These are phyloP conservation scores for Proliferodiscus dingleyae DNA, from an alignment of 2,329 filamentous ascomycete genomes.

Conservation along the genomic window DNA sequence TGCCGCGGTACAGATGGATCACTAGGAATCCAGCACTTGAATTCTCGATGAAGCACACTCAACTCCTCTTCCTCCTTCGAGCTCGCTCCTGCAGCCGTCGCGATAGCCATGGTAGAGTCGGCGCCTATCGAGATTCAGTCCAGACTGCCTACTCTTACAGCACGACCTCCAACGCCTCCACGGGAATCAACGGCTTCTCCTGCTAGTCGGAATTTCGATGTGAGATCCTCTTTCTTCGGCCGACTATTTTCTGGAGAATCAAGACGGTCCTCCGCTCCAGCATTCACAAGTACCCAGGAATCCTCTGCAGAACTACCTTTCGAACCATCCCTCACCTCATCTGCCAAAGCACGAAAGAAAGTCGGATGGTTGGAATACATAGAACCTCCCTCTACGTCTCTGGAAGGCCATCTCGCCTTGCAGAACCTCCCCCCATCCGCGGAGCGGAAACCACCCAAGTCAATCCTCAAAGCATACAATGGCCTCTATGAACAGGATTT, in stretches of 20 bases:
- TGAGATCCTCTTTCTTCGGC: slow-evolving; percentile 29
- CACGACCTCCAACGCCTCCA: slow-evolving; percentile 65
- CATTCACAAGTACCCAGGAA: slow-evolving; percentile 19
- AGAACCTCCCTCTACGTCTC: slow-evolving; percentile 13
- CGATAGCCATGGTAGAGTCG: slow-evolving; percentile 29
- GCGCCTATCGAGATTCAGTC: slow-evolving; percentile 12
- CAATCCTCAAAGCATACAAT: slow-evolving; percentile 73
- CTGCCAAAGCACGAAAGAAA: slow-evolving; percentile 40
- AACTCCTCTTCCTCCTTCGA: slow-evolving; percentile 12
- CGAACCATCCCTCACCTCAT: slow-evolving; percentile 1
- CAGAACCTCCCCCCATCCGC: slow-evolving; percentile 26
- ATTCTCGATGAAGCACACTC: slow-evolving; percentile 18
- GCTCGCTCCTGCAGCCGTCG: slow-evolving; percentile 16
- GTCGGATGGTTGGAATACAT: slow-evolving; percentile 58
- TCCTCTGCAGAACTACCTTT: slow-evolving; percentile 33
- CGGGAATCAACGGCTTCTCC: slow-evolving; percentile 29
- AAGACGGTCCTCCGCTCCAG: slow-evolving; percentile 9
- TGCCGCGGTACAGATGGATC: too few relatives aligned
- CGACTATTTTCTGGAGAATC: slow-evolving; percentile 32
- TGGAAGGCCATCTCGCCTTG: slow-evolving; percentile 7
- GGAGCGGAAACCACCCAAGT: slow-evolving; percentile 55
- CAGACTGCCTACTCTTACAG: slow-evolving; percentile 46
- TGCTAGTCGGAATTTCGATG: slow-evolving; percentile 28
- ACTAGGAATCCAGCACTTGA: too few relatives aligned
- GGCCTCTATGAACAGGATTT: slow-evolving; percentile 15